Evolutionary conservation across 164 flowering plant genomes (phyloP), one percentile per base, ranked within the genome.

Genomic region (Macadamia integrifolia): DNA sequence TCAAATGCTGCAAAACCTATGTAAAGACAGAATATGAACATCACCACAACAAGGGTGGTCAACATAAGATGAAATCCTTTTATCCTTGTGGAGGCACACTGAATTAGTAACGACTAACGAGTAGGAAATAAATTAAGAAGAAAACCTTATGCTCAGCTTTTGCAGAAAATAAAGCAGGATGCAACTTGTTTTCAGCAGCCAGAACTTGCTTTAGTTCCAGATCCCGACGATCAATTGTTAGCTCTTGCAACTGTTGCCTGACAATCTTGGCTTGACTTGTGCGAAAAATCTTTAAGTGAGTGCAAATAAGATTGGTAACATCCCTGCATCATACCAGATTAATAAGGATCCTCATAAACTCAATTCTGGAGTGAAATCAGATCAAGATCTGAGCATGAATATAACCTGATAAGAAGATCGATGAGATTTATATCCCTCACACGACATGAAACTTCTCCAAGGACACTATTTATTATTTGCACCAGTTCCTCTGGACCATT

Each of bases 401-500:
- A 7, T 28, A 65, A 62, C 99, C 98, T 95, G 61, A 93, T 88
- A 52, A 95, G 80, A 72, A 95, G 90, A 84, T 92, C 90, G 58
- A 95, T 88, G 46, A 95, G 87, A 78, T 95, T 92, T 70, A 95
- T 76, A 71, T 85, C 89, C 83, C 88, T 86, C 74, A 83, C 71
- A 63, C 98, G 97, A 69, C 71, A 70, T 68, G 99, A 89, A 74
- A 95, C 46, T 78, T 92, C 97, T 66, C 93, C 99, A 71, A 91
- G 76, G 49, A 87, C 93, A 56, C 85, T 83, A 82, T 95, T 88
- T 6, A 95, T 81, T 56, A 92, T 82, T 67, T 80, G 82, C 64
- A 88, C 88, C 70, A 95, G 78, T 82, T 92, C 99, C 81, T 95
- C 98, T n/a, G 99, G 99, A 72, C 87, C 98, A 73, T 92, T 86